Evolutionary conservation across 2,329 filamentous ascomycete species (phyloP), one percentile per base, ranked within the genome.

Genomic region (Beauveria brongniartii): DNA sequence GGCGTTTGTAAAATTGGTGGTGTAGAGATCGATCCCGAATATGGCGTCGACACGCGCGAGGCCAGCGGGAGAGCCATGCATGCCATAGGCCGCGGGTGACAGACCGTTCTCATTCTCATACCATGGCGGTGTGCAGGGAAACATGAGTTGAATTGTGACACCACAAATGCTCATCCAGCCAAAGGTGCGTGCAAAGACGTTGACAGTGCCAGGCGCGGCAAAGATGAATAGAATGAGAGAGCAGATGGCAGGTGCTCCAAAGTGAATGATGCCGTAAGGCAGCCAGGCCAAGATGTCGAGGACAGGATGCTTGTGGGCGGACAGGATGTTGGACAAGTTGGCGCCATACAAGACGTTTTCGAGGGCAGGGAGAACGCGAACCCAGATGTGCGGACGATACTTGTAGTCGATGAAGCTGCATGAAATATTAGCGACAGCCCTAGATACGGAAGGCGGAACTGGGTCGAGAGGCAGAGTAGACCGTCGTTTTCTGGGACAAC

Each of bases 291-390:
- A 78, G 60, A 97, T 80, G 71, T 97, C 92, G 61, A 97, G 84
- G 54, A 91, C 80, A 7, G 89, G 84, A 74, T 90, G 87, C 69
- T 93, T 90, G 77, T 96, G 91, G 51, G 91, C 91, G 16, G 92
- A 96, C 59, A 97, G 84, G 69, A 97, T 95, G 74, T 96, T 97
- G 77, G 91, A 96, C 62, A 97, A 82, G 75, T 97, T 97, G 64
- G 92, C 92, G 67, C 93, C 93, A 72, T 97, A 97, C 40, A 97
- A 82, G 64, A 97, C 94, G 74, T 97, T 97, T 77, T 97, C 93
- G 65, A 97, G 84, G 20, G 93, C 91, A 5, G 93, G 93, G 41
- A 97, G 83, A 30, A 97, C 91, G 69, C 92, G 91, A 66, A 97
- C 93, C 90, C 92, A 96, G 69, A 97, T 97, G 64, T 91, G 89